Base-by-base conservation (phyloP, 1,284 basidiomycete species). In the Anthracocystis setariae region DNA sequence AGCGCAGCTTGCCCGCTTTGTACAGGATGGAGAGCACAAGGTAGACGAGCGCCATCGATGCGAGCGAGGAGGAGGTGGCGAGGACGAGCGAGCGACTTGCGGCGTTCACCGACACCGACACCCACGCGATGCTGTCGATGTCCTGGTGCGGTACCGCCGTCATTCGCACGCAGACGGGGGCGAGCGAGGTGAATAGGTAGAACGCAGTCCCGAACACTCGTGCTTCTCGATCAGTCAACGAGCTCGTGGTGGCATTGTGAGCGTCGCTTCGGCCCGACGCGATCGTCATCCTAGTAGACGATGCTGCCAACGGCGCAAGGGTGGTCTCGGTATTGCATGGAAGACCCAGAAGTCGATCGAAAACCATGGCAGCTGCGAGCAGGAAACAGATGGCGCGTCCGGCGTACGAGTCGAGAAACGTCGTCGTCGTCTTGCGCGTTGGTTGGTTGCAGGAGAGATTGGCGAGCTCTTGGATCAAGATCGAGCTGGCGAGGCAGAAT, bases 151-250 rank as follows among this genome's bases (percentile, higher is more conserved):
- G 47, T 2, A 56, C 18, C 3, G 12, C 27, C 8, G 51, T 45
- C 32, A 60, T 33, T 10, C 18, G 32, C 5, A 44, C 24, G 23
- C 63, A 66, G 2, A 20, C 32, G 3, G 63, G 63, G 8, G 63
- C 51, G 7, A 66, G 63, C 33, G 47, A 38, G n/a, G 48, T 45
- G 8, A 44, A 45, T 9, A 66, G 40, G 24, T 66, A 66, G 53
- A 60, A 48, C 0, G 63, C 52, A 0, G 63, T 56, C 10, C 63
- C 63, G 18, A 48, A 56, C 0, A 13, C 39, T 0, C 45, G 55
- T 12, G 55, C 35, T 17, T 18, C 13, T 44, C 43, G 3, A 17
- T 27, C 17, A 32, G 4, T 29, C n/a, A 9, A 23, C 10, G n/a
- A n/a, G n/a, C n/a, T n/a, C 23, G 38, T 35, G 7, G 45, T 48